Conservation (phyloP, 2,329 filamentous ascomycete genomes). For the Cytospora chrysosperma region DNA sequence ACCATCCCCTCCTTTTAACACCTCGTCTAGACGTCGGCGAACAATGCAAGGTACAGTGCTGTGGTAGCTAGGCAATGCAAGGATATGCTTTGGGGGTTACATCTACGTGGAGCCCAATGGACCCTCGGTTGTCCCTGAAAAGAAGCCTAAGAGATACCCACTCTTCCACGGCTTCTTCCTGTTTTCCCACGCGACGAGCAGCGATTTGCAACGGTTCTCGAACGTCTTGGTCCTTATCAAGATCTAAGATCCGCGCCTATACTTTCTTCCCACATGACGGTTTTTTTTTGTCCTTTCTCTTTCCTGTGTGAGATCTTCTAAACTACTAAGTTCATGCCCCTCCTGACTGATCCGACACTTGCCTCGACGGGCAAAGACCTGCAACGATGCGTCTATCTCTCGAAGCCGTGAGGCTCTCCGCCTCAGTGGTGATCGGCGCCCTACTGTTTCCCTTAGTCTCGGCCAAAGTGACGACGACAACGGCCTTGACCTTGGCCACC, state of each 20-base stretch:
- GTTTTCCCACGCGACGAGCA: constrained; percentile 3
- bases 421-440: constrained; percentile 13
- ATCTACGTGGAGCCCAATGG: background rate
- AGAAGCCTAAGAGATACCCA: background rate
- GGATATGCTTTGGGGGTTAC: background rate
- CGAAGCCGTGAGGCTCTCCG: constrained; percentile 10
- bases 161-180: constrained; percentile 2
- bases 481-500: background rate
- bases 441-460: constrained; percentile 1
- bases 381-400: constrained; percentile 11
- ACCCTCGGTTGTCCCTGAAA: background rate
- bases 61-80: background rate
- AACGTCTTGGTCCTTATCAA: constrained; percentile 9
- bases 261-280: background rate
- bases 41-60: constrained; percentile 13
- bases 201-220: constrained; percentile 8
- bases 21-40: constrained; percentile 1
- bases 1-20: constrained; percentile 6
- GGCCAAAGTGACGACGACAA: background rate
- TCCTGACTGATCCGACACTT: constrained; percentile 4
- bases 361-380: background rate
- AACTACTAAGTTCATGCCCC: constrained; percentile 4
- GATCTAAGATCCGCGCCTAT: constrained; percentile 11
- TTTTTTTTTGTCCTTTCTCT: background rate
- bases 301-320: background rate